Conservation (phyloP, 2,329 filamentous ascomycete genomes). For the Herpotrichia juniperi region DNA sequence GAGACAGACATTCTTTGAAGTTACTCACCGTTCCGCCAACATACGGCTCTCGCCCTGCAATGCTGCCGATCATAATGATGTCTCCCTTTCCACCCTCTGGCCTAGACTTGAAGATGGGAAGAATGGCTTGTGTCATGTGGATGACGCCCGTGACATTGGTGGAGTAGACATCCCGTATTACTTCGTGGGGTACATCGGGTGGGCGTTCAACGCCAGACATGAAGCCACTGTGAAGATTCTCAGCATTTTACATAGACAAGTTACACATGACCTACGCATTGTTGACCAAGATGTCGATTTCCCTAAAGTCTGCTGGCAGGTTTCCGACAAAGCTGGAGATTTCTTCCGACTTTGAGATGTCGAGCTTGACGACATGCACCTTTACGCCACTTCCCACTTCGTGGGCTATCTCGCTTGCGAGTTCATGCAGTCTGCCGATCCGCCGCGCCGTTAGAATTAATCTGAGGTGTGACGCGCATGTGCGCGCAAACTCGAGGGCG, state of each 20-base stretch:
- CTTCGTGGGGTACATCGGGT: conserved; percentile 77
- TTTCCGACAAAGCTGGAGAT: conserved; percentile 71
- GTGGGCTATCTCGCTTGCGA: conserved; percentile 74
- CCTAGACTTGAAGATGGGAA: conserved; percentile 76
- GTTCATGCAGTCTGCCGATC: conserved; percentile 72
- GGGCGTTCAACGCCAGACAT: conserved; percentile 85
- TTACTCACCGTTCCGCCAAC: conserved; percentile 66
- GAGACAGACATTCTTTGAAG: not conserved
- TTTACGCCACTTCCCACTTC: conserved; percentile 71
- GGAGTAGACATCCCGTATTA: conserved; percentile 81
- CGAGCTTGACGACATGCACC: conserved; percentile 81
- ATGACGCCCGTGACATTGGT: conserved; percentile 94
- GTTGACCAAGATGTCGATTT: conserved; percentile 88
- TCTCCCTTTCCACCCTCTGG: conserved; percentile 78
- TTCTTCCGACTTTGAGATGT: conserved; percentile 78
- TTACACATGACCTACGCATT: conserved; percentile 74
- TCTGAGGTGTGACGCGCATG: conserved; percentile 74
- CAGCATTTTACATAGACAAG: conserved; percentile 19
- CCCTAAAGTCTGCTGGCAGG: conserved; percentile 78
- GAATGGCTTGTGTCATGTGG: conserved; percentile 89
- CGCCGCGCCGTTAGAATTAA: conserved; percentile 85
- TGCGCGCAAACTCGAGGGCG: conserved; percentile 88
- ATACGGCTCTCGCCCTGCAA: conserved; percentile 84
- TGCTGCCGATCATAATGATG: conserved; percentile 91
- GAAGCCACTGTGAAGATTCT: conserved; percentile 66